Evolutionary conservation across 148 eudicot genomes (phyloP).

Genomic region (Suaeda aralocaspica): DNA sequence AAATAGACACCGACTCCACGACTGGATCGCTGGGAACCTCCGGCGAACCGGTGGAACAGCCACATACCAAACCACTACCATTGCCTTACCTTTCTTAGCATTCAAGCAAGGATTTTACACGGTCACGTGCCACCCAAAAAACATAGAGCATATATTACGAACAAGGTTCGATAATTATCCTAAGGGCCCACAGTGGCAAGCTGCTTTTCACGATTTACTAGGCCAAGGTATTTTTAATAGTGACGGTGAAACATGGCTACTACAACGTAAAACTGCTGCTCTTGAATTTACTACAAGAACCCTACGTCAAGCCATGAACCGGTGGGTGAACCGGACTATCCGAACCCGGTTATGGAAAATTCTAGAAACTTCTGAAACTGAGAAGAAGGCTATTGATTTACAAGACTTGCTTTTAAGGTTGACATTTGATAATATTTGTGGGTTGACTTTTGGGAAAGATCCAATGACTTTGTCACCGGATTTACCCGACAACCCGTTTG

Average conservation of each 20-base stretch:
- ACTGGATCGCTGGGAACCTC: slow-evolving; percentile 73
- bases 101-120: slow-evolving; percentile 68
- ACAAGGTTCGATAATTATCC: slow-evolving; percentile 92
- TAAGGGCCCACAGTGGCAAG: slow-evolving; percentile 85
- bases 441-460: slow-evolving; percentile 81
- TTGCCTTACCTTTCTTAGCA: slow-evolving; percentile 74
- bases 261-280: slow-evolving; percentile 85
- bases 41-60: slow-evolving; percentile 47
- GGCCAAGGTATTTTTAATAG: slow-evolving; percentile 88
- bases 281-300: slow-evolving; percentile 87
- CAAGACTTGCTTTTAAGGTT: slow-evolving; percentile 59
- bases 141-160: slow-evolving; percentile 76
- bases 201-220: slow-evolving; percentile 75
- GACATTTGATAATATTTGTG: slow-evolving; percentile 89
- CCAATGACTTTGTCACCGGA: slow-evolving; percentile 67
- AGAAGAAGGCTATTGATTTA: slow-evolving; percentile 47
- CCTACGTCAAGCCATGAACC: slow-evolving; percentile 77
- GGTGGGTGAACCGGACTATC: slow-evolving; percentile 90
- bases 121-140: slow-evolving; percentile 81
- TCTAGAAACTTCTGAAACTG: slow-evolving; percentile 45
- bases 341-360: slow-evolving; percentile 65
- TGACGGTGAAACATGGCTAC: slow-evolving; percentile 83
- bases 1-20: slow-evolving; percentile 65
- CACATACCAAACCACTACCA: slow-evolving; percentile 81
- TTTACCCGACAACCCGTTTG: slow-evolving; percentile 67